Conservation (phyloP, 768 basidiomycete genomes). For the Russula vinacea region DNA sequence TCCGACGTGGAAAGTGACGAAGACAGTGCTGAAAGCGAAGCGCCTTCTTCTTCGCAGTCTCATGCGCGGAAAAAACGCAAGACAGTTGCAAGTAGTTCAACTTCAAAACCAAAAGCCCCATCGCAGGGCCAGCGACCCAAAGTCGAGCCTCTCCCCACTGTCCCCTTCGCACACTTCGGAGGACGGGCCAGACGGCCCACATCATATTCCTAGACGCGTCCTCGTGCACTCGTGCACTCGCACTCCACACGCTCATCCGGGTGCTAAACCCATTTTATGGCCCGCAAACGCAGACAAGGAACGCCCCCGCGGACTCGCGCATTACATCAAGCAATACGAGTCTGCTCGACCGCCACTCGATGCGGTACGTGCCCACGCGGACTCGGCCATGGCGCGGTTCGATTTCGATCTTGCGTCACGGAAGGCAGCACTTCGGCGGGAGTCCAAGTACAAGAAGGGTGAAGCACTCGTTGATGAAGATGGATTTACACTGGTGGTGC, state of each 20-base stretch:
- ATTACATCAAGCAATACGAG: constrained; percentile 63
- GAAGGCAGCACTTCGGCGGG: constrained; percentile 41
- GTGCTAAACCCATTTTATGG: constrained; percentile 61
- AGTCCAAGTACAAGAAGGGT: constrained; percentile 60
- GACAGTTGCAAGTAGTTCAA: constrained; percentile 19
- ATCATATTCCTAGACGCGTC: constrained; percentile 68
- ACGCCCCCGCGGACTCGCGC: constrained; percentile 65
- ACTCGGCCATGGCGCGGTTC: constrained; percentile 70
- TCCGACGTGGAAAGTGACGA: constrained; percentile 41
- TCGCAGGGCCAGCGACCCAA: constrained; percentile 41
- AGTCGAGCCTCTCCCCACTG: constrained; percentile 58
- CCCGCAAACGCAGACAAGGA: constrained; percentile 46
- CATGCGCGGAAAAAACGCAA: constrained; percentile 39
- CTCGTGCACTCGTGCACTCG: constrained; percentile 65
- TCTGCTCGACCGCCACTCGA: constrained; percentile 74
- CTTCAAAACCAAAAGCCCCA: constrained; percentile 23
- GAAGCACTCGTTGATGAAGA: constrained; percentile 70
- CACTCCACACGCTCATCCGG: constrained; percentile 38
- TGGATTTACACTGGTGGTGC: constrained; percentile 91
- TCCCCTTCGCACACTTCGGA: constrained; percentile 54
- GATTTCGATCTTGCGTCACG: constrained; percentile 66
- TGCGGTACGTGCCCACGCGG: constrained; percentile 71
- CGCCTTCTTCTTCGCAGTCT: constrained; percentile 19
- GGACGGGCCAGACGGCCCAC: constrained; percentile 67
- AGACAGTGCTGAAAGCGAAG: constrained; percentile 36